Evolutionary conservation across 352 stramenopile genomes (phyloP), one percentile per base, ranked within the genome.

Genomic region (Thalassiosira pacifica): DNA sequence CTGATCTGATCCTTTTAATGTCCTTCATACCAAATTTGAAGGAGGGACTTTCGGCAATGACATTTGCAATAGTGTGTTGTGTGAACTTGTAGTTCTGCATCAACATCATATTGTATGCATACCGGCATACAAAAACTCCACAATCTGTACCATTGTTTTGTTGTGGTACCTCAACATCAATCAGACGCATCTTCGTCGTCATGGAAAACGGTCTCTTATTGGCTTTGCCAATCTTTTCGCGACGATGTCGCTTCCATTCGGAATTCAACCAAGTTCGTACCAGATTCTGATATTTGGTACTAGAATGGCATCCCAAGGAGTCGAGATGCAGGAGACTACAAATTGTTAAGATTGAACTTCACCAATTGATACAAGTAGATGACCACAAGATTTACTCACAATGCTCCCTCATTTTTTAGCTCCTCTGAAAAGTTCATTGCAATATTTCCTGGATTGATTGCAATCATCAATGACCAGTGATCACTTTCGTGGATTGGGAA

Each of bases 131-230:
- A 87, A 94, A 96, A 6, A 96, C 90, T 34, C 93, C 97, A 87
- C 96, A 98, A 90, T 99, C 97, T 3, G 94, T 98, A 26, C 88
- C 95, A 69, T 99, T 99, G 1, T 93, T 93, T 72, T 98, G 97
- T 72, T 95, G 88, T 13, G 97, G 96, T 72, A 98, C 96, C 94
- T 37, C 11, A 57, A n/a, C 2, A 18, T 13, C 10, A 26, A 96
- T 76, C 1, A 97, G 83, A 65, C 55, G 88, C 26, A 96, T 13
- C 45, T 24, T 94, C 0, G 66, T 84, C 11, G 94, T 82, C 29
- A 88, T 91, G 16, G 72, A 74, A 37, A 96, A 96, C 26, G 94
- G 79, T 78, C 89, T 82, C 1, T 69, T 76, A 45, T 87, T 42
- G 4, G 4, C 79, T 34, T 81, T 53, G 76, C 34, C 16, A 53